Conservation (phyloP, 1,284 basidiomycete genomes). For the Naganishia sp. region DNA sequence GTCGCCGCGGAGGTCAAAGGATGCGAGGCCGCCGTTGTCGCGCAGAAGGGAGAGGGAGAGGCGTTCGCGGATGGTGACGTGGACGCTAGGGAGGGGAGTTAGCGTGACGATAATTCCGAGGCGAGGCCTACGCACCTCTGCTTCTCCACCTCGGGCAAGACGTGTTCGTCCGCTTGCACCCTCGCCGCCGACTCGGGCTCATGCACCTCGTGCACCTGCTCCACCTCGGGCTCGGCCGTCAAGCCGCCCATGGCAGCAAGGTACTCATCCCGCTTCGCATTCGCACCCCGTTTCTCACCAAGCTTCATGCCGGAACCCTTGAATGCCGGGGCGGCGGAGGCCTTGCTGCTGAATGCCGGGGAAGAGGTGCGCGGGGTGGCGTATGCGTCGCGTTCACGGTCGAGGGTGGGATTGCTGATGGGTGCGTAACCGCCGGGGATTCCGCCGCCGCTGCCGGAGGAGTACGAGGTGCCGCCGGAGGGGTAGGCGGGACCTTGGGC, state of each 20-base stretch:
- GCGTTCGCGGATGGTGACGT: slow-evolving; percentile 81
- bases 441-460: slow-evolving; percentile 55
- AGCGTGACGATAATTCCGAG: background rate
- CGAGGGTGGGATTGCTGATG: slow-evolving; percentile 60
- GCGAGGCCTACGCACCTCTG: slow-evolving; percentile 62
- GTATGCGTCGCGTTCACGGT: slow-evolving; percentile 33
- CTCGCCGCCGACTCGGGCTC: slow-evolving; percentile 56
- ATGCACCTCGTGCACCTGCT: slow-evolving; percentile 55
- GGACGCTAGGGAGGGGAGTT: slow-evolving; percentile 62
- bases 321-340: slow-evolving; percentile 73
- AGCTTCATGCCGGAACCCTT: slow-evolving; percentile 97
- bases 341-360: slow-evolving; percentile 56
- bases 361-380: slow-evolving; percentile 54
- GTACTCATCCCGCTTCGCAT: slow-evolving; percentile 69
- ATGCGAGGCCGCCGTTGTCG: slow-evolving; percentile 79
- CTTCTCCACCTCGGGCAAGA: slow-evolving; percentile 72
- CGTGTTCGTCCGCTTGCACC: slow-evolving; percentile 56
- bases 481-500: slow-evolving; percentile 55
- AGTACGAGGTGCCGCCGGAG: background rate
- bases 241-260: slow-evolving; percentile 84
- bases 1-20: slow-evolving; percentile 89
- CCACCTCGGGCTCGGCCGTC: slow-evolving; percentile 54
- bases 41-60: slow-evolving; percentile 77
- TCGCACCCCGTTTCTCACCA: slow-evolving; percentile 82
- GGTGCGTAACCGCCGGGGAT: slow-evolving; percentile 53